Conservation (phyloP, 495 filamentous ascomycete genomes). For the Penicillium manginii region DNA sequence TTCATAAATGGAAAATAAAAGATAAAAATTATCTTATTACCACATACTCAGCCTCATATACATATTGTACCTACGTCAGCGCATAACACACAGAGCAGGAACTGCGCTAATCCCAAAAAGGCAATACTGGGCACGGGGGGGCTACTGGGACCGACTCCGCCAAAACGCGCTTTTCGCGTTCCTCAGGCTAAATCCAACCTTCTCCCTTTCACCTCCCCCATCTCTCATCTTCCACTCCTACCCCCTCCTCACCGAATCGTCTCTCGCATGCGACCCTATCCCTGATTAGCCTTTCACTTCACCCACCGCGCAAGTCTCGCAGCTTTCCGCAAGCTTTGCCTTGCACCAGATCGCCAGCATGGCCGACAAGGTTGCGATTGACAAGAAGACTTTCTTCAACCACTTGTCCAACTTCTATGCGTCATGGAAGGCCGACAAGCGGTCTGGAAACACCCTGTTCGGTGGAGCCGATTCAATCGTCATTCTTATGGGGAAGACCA, state of each 20-base stretch:
- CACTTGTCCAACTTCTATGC: constrained; percentile 82
- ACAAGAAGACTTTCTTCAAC: constrained; percentile 88
- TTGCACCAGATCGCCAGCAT: constrained; percentile 35
- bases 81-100: not conserved
- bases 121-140: constrained; percentile 30
- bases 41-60: not conserved
- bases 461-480: constrained; percentile 82
- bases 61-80: not conserved
- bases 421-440: constrained; percentile 95
- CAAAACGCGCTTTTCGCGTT: constrained; percentile 41
- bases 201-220: constrained; percentile 7
- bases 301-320: constrained; percentile 14
- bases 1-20: not conserved
- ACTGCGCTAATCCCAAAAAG: constrained; percentile 22
- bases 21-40: not conserved
- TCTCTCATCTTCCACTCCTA: constrained; percentile 5
- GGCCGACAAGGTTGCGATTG: constrained; percentile 81
- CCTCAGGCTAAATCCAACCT: constrained; percentile 4
- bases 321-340: constrained; percentile 24
- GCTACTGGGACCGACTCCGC: constrained; percentile 12
- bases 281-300: not conserved
- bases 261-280: constrained; percentile 11
- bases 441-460: constrained; percentile 74
- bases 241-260: not conserved
- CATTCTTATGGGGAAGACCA: constrained; percentile 91